These are phyloP conservation scores for Rubia peregrina DNA, from an alignment of 305 asterid species.

Conservation along the genomic window DNA sequence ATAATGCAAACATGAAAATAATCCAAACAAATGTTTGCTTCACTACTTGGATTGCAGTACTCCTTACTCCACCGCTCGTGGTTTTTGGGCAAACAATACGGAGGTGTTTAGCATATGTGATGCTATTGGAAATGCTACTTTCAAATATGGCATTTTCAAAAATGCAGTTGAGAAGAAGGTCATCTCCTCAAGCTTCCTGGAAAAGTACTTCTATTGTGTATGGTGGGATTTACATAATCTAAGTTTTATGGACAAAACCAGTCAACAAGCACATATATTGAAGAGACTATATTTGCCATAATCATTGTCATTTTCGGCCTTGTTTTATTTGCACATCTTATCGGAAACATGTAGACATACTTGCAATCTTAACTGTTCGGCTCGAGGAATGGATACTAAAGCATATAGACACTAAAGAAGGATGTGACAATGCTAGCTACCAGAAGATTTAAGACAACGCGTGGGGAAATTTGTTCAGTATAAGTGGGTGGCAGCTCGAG, in stretches of 20 bases:
- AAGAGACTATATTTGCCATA: conserved; percentile 77
- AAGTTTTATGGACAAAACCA: conserved; percentile 88
- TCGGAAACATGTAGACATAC: conserved; percentile 96
- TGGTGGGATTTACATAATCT: conserved; percentile 98
- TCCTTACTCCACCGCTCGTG: conserved; percentile 21
- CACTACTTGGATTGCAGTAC: conserved; percentile 53
- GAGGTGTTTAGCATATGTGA: conserved; percentile 60
- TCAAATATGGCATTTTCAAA: conserved; percentile 75
- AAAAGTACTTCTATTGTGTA: conserved; percentile 80
- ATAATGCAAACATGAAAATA: conserved; percentile 51
- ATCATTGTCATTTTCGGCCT: conserved; percentile 86
- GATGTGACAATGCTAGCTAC: conserved; percentile 97
- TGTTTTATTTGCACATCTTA: conserved; percentile 79
- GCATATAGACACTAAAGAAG: conserved; percentile 89
- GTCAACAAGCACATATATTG: conserved; percentile 79
- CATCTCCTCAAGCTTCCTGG: conserved; percentile 63
- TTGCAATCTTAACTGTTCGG: conserved; percentile 73
- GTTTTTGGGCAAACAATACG: conserved; percentile 51
- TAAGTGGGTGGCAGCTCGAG: conserved; percentile 95
- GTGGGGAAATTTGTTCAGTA: conserved; percentile 84
- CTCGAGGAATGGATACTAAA: conserved; percentile 90
- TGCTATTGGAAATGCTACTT: conserved; percentile 40
- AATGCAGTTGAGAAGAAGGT: conserved; percentile 69
- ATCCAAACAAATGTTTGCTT: conserved; percentile 45
- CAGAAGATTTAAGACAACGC: conserved; percentile 69